A percentile compares a stretch with the other conserved stretches of the same genome.
Conservation (phyloP, 169 alveolate species). For the Cryptosporidium muris region DNA sequence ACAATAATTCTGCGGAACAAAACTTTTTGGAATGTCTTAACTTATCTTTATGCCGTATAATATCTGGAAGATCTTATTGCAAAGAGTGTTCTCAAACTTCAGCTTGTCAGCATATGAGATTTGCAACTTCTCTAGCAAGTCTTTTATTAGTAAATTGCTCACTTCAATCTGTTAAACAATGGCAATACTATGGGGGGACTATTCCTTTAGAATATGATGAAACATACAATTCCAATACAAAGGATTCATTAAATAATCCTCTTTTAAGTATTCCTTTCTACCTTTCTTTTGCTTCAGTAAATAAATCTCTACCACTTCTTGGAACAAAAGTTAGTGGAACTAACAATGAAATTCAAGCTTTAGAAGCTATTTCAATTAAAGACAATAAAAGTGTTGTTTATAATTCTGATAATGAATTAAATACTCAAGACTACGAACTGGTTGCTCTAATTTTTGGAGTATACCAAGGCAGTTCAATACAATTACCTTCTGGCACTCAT, state of each 20-base stretch:
- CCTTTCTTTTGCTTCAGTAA: too few relatives aligned
- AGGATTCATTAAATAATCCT: neutral
- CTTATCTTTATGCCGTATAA: slow-evolving; percentile 9
- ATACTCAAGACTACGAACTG: slow-evolving; percentile 12
- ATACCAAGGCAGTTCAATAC: slow-evolving; percentile 41
- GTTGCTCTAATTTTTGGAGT: slow-evolving; percentile 48
- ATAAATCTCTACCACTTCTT: neutral
- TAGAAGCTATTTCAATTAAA: slow-evolving; percentile 31
- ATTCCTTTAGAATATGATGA: slow-evolving; percentile 30
- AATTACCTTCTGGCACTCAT: slow-evolving; percentile 64
- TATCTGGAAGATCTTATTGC: slow-evolving; percentile 46
- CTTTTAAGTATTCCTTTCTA: too few relatives aligned
- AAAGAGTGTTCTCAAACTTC: slow-evolving; percentile 24
- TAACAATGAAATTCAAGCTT: neutral
- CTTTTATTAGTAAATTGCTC: slow-evolving; percentile 15
- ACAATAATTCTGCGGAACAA: neutral
- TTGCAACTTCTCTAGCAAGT: slow-evolving; percentile 24
- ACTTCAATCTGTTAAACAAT: slow-evolving; percentile 13
- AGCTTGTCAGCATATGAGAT: slow-evolving; percentile 62
- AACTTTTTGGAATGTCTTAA: slow-evolving; percentile 13
- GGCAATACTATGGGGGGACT: slow-evolving; percentile 52
- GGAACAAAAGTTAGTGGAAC: neutral
- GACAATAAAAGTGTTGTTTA: neutral
- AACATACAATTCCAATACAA: neutral
- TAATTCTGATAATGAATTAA: neutral